A percentile compares a stretch with the other conserved stretches of the same genome.
phyloP scores from a whole-genome alignment of 169 alveolate genomes.

The Babesia bovis region DNA sequence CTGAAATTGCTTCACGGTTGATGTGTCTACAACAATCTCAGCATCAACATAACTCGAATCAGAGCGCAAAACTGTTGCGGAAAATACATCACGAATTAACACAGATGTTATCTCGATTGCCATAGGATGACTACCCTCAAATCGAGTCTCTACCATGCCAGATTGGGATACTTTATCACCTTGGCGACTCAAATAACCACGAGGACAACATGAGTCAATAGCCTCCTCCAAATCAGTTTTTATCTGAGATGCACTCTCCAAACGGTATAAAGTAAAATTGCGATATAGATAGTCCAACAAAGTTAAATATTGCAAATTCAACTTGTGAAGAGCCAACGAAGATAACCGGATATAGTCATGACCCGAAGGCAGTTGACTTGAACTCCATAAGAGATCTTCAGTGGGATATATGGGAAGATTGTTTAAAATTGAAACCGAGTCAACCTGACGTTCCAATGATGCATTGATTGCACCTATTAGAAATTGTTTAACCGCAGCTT shows the following conservation, averaged over 20 bases:
- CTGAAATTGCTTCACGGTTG: slow-evolving; percentile 45
- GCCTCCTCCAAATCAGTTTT: slow-evolving; percentile 84
- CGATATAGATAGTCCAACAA: slow-evolving; percentile 88
- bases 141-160: slow-evolving; percentile 18
- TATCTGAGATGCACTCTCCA: slow-evolving; percentile 87
- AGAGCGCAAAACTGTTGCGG: slow-evolving; percentile 23
- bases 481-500: slow-evolving; percentile 35
- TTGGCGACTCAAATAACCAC: slow-evolving; percentile 11
- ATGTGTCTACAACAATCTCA: slow-evolving; percentile 37
- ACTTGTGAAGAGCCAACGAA: slow-evolving; percentile 81
- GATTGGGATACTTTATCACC: background rate
- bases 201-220: slow-evolving; percentile 77
- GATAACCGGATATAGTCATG: slow-evolving; percentile 36
- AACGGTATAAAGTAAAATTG: slow-evolving; percentile 84
- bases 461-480: slow-evolving; percentile 19
- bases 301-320: slow-evolving; percentile 87
- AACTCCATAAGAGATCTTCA: slow-evolving; percentile 43
- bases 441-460: slow-evolving; percentile 24
- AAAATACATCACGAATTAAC: slow-evolving; percentile 3
- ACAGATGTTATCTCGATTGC: slow-evolving; percentile 23
- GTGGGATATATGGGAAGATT: slow-evolving; percentile 40
- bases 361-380: slow-evolving; percentile 33
- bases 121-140: slow-evolving; percentile 41
- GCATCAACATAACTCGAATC: slow-evolving; percentile 35
- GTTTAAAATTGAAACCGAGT: slow-evolving; percentile 20